phyloP scores from a whole-genome alignment of 2,329 filamentous ascomycete genomes.

The Cercospora citrullina region DNA sequence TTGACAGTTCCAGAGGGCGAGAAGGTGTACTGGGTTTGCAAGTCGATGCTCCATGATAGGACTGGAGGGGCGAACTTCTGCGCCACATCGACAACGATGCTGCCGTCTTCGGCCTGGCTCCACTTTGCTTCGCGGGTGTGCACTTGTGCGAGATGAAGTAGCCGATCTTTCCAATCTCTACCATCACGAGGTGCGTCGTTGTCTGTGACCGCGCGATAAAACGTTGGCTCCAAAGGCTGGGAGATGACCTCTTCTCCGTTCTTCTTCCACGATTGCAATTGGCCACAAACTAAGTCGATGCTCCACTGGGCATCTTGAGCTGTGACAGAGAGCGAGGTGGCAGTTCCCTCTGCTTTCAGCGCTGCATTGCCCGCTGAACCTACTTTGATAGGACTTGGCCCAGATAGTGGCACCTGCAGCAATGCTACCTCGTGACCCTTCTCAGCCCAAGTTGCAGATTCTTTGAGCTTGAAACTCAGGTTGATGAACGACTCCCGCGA shows the following conservation, averaged over 20 bases:
- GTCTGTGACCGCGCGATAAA: constrained; percentile 67
- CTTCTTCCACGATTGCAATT: constrained; percentile 32
- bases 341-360: constrained; percentile 8
- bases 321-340: constrained; percentile 14
- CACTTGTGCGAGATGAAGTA: constrained; percentile 25
- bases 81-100: constrained; percentile 21
- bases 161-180: constrained; percentile 55
- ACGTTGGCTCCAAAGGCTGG: constrained; percentile 34
- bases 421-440: constrained; percentile 42
- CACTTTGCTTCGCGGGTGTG: constrained; percentile 27
- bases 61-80: constrained; percentile 54
- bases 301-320: constrained; percentile 22
- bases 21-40: constrained; percentile 55
- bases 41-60: constrained; percentile 57
- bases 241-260: constrained; percentile 26
- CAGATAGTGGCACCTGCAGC: constrained; percentile 36
- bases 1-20: constrained; percentile 47
- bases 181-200: constrained; percentile 60
- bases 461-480: constrained; percentile 39
- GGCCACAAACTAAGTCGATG: constrained; percentile 27
- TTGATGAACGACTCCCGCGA: constrained; percentile 27
- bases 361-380: background rate
- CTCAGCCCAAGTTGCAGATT: constrained; percentile 36
- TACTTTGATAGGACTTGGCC: background rate
- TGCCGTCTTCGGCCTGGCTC: constrained; percentile 17